phyloP scores from a whole-genome alignment of 768 basidiomycete species.

The Tulasnella sp. region DNA sequence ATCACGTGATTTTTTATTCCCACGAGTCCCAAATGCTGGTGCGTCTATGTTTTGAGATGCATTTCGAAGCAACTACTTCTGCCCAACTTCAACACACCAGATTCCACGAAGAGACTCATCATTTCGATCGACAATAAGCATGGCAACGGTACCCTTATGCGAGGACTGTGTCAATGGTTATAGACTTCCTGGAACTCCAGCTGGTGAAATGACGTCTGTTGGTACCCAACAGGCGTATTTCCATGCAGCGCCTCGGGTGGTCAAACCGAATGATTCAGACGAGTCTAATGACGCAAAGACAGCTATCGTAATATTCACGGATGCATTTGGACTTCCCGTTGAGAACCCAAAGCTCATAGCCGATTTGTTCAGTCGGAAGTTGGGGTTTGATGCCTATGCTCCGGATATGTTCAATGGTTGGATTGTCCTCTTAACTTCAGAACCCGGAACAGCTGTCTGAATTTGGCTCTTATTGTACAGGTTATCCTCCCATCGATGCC shows the following conservation, averaged over 20 bases:
- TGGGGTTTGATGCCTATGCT: conserved; percentile 49
- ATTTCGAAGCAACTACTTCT: too few relatives aligned
- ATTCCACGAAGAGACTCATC: too few relatives aligned
- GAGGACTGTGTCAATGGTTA: conserved; percentile 1
- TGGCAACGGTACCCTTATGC: too few relatives aligned
- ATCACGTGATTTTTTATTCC: too few relatives aligned
- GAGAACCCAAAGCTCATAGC: conserved; percentile 45
- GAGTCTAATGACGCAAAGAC: conserved; percentile 19
- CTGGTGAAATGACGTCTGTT: conserved; percentile 7
- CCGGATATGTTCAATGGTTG: conserved; percentile 48
- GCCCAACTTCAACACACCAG: too few relatives aligned
- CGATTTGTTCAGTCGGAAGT: conserved; percentile 35
- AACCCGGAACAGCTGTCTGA: background rate
- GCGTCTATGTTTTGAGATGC: too few relatives aligned
- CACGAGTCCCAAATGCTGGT: too few relatives aligned
- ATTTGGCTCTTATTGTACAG: background rate
- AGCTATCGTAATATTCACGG: conserved; percentile 42
- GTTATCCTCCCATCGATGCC: background rate
- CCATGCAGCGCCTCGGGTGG: background rate
- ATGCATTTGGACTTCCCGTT: conserved; percentile 43
- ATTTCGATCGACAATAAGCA: too few relatives aligned
- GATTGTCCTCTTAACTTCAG: conserved; percentile 5
- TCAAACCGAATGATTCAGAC: too few relatives aligned
- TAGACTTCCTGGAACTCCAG: conserved; percentile 9
- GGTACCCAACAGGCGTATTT: conserved; percentile 2